These are phyloP conservation scores for Loxodes magnus DNA, from an alignment of 73 alveolate genomes.

Conservation along the genomic window DNA sequence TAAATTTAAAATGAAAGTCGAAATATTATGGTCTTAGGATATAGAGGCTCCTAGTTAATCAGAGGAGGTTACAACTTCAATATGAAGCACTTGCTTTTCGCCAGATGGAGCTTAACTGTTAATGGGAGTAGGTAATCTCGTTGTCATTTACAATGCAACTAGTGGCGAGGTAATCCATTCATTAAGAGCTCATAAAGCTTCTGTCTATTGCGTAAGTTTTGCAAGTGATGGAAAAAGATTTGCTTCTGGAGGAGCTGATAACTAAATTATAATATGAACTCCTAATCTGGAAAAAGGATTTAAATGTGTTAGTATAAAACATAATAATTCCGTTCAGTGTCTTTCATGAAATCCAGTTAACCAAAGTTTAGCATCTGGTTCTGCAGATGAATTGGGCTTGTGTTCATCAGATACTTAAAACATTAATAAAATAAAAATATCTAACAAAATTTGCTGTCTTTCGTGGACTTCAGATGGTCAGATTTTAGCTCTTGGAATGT, in stretches of 20 bases:
- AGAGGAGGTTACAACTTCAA: too few species aligned
- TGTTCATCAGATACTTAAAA: conserved; percentile 46
- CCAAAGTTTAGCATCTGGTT: conserved; percentile 57
- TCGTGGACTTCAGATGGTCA: conserved; percentile 68
- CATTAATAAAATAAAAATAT: conserved; percentile 33
- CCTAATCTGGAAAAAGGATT: conserved; percentile 48
- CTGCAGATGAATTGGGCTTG: conserved; percentile 61
- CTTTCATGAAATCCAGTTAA: conserved; percentile 74
- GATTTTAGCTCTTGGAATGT: conserved; percentile 48
- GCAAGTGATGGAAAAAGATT: conserved; percentile 63
- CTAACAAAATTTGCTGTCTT: conserved; percentile 32
- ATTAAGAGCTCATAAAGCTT: conserved; percentile 51
- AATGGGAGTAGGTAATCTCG: conserved; percentile 52
- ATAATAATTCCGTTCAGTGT: conserved; percentile 46
- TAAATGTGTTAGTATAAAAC: conserved; percentile 18
- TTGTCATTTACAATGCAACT: conserved; percentile 44
- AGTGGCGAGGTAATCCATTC: conserved; percentile 36
- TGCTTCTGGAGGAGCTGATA: conserved; percentile 63
- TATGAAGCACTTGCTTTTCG: too few species aligned
- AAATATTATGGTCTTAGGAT: too few species aligned
- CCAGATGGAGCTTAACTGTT: conserved; percentile 59
- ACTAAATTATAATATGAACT: conserved; percentile 73
- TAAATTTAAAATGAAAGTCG: too few species aligned
- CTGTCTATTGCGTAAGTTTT: conserved; percentile 76
- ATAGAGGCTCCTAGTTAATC: too few species aligned